These are phyloP conservation scores for Allantophomopsis cytisporea DNA, from an alignment of 2,329 filamentous ascomycete species.

Conservation along the genomic window DNA sequence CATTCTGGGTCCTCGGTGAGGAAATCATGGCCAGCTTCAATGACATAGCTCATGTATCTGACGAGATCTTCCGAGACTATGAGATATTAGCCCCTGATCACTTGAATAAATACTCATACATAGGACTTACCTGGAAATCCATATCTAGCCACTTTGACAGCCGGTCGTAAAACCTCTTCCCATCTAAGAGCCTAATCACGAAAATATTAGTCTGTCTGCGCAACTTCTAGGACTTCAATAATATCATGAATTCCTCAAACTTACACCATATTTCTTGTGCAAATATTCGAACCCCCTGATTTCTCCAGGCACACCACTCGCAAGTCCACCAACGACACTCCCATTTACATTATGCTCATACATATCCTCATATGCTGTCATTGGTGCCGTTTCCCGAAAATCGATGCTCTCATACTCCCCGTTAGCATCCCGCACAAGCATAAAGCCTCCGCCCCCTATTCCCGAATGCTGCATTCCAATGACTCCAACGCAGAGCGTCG, in stretches of 20 bases:
- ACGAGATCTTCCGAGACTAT: constrained; percentile 59
- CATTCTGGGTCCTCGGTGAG: constrained; percentile 46
- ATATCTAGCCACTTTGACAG: constrained; percentile 57
- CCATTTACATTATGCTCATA: constrained; percentile 55
- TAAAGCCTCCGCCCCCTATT: constrained; percentile 55
- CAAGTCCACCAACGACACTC: constrained; percentile 60
- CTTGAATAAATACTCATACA: background rate
- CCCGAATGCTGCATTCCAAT: constrained; percentile 42
- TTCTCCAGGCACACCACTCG: constrained; percentile 60
- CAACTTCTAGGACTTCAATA: too few species aligned
- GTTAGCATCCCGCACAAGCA: constrained; percentile 42
- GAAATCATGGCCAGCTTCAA: constrained; percentile 37
- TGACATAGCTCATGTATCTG: constrained; percentile 50
- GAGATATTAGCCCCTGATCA: background rate
- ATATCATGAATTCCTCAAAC: constrained; percentile 4
- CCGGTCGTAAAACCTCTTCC: constrained; percentile 59
- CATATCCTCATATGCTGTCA: constrained; percentile 60
- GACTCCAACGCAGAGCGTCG: constrained; percentile 43
- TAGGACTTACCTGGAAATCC: constrained; percentile 44
- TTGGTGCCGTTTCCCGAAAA: constrained; percentile 55
- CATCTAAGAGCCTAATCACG: constrained; percentile 42
- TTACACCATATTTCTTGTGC: constrained; percentile 56
- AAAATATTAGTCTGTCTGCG: background rate
- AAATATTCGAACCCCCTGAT: constrained; percentile 68
- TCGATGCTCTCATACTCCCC: constrained; percentile 56